A percentile compares a stretch with the other conserved stretches of the same genome.
Evolutionary conservation across 495 filamentous ascomycete species (phyloP).

Genomic region (Hyaloscypha bicolor): DNA sequence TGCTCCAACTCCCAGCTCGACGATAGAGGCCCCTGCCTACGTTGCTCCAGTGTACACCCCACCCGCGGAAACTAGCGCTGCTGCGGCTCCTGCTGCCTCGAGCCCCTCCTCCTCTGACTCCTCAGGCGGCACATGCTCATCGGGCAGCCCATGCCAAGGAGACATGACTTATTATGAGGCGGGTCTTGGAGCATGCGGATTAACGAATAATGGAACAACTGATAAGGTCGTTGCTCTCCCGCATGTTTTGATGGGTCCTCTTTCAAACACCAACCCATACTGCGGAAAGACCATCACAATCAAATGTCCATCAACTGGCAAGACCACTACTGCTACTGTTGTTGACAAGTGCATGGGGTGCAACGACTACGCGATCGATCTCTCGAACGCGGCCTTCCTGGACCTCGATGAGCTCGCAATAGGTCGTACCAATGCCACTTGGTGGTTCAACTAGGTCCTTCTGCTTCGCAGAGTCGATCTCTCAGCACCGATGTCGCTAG

Average conservation of each 20-base stretch:
- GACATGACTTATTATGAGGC: constrained; percentile 33
- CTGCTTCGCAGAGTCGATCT: constrained; percentile 33
- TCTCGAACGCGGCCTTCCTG: constrained; percentile 47
- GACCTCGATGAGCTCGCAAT: constrained; percentile 33
- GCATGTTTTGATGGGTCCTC: constrained; percentile 51
- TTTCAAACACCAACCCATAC: constrained; percentile 55
- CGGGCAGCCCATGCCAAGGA: constrained; percentile 29
- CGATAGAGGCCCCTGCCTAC: background rate
- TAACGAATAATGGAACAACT: constrained; percentile 21
- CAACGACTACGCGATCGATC: constrained; percentile 43
- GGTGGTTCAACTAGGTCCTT: constrained; percentile 32
- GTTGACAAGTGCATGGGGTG: constrained; percentile 81
- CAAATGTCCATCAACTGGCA: constrained; percentile 43
- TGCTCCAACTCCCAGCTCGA: constrained; percentile 8
- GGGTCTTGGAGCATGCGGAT: constrained; percentile 32
- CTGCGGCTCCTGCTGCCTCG: constrained; percentile 11
- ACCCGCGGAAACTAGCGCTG: constrained; percentile 2
- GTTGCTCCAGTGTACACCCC: constrained; percentile 7
- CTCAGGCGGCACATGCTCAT: constrained; percentile 18
- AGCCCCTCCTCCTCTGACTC: constrained; percentile 16
- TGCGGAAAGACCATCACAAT: constrained; percentile 71
- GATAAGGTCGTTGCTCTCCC: constrained; percentile 34
- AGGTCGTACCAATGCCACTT: constrained; percentile 20
- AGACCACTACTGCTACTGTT: constrained; percentile 56
- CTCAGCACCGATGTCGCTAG: constrained; percentile 30